Conservation (phyloP, 352 stramenopile species). For the Thraustochytrium striatum region DNA sequence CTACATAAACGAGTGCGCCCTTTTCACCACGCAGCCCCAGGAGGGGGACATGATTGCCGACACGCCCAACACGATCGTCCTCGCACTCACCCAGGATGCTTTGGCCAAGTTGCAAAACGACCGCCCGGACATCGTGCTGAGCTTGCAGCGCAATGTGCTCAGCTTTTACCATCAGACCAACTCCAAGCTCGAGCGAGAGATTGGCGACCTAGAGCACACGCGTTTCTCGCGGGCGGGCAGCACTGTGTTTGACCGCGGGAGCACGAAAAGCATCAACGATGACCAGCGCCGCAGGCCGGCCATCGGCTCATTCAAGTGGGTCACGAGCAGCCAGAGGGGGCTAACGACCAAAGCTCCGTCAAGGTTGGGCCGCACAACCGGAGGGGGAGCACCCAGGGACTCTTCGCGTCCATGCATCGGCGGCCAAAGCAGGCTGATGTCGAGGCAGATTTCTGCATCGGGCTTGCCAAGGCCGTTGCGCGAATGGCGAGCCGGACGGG, state of each 20-base stretch:
- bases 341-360: not conserved
- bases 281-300: not conserved
- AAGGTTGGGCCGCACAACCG: no score
- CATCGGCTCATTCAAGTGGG: not conserved
- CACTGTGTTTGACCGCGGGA: no score
- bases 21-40: not conserved
- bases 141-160: conserved; percentile 25
- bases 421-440: no score
- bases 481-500: no score
- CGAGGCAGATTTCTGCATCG: no score
- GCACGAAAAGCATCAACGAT: not conserved
- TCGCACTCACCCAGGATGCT: not conserved
- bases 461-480: no score
- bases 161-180: conserved; percentile 29
- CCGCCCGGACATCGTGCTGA: conserved; percentile 32
- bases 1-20: conserved; percentile 44
- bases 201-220: conserved; percentile 12
- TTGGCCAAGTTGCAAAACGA: not conserved
- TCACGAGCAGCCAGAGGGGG: not conserved
- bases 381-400: no score
- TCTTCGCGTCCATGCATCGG: no score
- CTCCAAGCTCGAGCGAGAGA: conserved; percentile 36
- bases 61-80: not conserved
- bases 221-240: not conserved
- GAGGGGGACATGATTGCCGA: conserved; percentile 18